Evolutionary conservation across 1,284 basidiomycete genomes (phyloP).

Genomic region (Somion occarium): DNA sequence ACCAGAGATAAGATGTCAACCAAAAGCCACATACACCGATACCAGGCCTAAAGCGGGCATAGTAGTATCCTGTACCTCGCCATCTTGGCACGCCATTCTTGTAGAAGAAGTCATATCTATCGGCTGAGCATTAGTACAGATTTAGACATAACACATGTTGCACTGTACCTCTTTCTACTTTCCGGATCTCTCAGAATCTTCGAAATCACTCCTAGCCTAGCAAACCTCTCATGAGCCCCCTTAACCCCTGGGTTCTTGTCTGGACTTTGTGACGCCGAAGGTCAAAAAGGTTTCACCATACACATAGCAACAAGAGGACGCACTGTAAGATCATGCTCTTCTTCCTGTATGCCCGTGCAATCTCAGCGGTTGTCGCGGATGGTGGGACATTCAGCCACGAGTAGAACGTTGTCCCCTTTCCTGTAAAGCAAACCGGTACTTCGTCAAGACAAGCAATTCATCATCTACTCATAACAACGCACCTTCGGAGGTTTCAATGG

Average conservation of each 20-base stretch:
- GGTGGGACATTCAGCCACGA: conserved; percentile 74
- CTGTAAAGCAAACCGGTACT: conserved; percentile 36
- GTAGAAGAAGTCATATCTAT: conserved; percentile 86
- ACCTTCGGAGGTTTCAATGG: conserved; percentile 81
- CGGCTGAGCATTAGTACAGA: neutral
- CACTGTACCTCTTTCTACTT: conserved; percentile 68
- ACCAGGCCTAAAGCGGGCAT: conserved; percentile 88
- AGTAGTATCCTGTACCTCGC: conserved; percentile 88
- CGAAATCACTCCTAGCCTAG: conserved; percentile 81
- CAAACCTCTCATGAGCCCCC: conserved; percentile 80
- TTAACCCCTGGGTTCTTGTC: conserved; percentile 89
- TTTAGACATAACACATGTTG: neutral
- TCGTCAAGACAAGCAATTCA: neutral
- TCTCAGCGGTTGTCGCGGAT: conserved; percentile 67
- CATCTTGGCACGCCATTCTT: conserved; percentile 89
- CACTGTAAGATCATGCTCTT: conserved; percentile 86
- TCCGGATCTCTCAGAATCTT: conserved; percentile 76
- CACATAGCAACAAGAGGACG: conserved; percentile 24
- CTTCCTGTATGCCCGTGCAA: conserved; percentile 85
- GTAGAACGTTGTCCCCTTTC: conserved; percentile 88
- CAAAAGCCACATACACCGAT: conserved; percentile 51
- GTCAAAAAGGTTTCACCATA: neutral
- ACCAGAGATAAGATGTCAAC: neutral
- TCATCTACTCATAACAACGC: conserved; percentile 8
- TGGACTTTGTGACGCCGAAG: conserved; percentile 51